Evolutionary conservation across 106 monocot species (phyloP).

Genomic region (Xerophyta viscosa): DNA sequence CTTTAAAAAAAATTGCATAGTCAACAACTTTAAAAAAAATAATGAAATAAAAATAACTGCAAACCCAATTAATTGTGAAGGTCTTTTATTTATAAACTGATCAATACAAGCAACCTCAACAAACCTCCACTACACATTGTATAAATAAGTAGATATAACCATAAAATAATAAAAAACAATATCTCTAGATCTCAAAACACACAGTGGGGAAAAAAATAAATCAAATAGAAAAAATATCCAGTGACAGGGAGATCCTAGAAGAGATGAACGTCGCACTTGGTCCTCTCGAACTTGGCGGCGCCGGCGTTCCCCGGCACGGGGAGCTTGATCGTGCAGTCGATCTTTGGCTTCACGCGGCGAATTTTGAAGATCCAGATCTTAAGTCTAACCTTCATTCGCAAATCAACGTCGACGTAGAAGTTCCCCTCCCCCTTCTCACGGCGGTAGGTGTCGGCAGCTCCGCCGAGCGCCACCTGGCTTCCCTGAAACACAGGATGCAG

Average conservation of each 20-base stretch:
- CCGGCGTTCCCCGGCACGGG: constrained; percentile 2
- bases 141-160: too few species aligned
- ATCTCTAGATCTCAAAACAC: too few species aligned
- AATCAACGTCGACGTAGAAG: constrained; percentile 1
- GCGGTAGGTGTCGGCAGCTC: background rate
- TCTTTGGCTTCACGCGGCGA: background rate
- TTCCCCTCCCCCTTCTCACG: constrained; percentile 8
- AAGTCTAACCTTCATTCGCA: background rate
- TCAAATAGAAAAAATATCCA: too few species aligned
- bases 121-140: too few species aligned
- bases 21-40: too few species aligned
- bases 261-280: background rate
- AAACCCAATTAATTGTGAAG: too few species aligned
- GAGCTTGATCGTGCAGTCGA: constrained; percentile 4
- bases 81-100: too few species aligned
- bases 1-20: too few species aligned
- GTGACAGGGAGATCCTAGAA: background rate
- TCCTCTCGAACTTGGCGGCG: constrained; percentile 5
- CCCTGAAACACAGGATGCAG: constrained; percentile 3
- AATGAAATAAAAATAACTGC: too few species aligned
- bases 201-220: too few species aligned
- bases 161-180: too few species aligned
- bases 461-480: background rate
- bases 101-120: too few species aligned
- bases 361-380: constrained; percentile 8